Evolutionary conservation across 352 stramenopile genomes (phyloP).

Genomic region (Phytophthora quininea): DNA sequence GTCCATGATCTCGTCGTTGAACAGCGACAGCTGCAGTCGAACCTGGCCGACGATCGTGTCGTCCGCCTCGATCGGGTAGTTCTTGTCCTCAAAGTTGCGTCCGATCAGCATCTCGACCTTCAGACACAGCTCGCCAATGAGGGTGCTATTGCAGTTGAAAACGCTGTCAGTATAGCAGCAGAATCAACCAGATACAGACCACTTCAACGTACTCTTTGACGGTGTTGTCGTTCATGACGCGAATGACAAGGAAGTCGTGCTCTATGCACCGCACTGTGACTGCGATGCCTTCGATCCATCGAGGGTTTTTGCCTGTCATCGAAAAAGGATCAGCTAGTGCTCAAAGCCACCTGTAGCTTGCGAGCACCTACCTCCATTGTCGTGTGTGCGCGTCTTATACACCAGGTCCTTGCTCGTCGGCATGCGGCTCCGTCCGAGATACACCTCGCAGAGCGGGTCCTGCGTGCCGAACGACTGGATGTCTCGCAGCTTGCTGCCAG

Average conservation of each 20-base stretch:
- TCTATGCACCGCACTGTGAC: constrained; percentile 75
- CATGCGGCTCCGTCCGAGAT: constrained; percentile 53
- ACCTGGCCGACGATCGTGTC: constrained; percentile 81
- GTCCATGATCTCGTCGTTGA: constrained; percentile 81
- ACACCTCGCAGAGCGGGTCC: constrained; percentile 78
- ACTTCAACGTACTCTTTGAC: constrained; percentile 61
- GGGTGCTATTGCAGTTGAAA: constrained; percentile 33
- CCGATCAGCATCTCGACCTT: constrained; percentile 76
- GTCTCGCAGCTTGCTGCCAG: constrained; percentile 74
- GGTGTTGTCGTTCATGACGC: constrained; percentile 84
- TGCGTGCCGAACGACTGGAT: constrained; percentile 82
- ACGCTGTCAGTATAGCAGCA: neutral
- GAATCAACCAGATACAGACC: neutral
- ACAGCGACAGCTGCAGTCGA: constrained; percentile 71
- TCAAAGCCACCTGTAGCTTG: neutral
- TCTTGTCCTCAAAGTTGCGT: constrained; percentile 75
- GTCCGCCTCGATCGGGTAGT: constrained; percentile 70
- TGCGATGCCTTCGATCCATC: constrained; percentile 74
- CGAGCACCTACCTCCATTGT: constrained; percentile 61
- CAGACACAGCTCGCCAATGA: constrained; percentile 72
- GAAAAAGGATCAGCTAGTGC: too few species aligned
- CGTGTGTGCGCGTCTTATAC: constrained; percentile 75
- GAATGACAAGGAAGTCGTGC: constrained; percentile 79
- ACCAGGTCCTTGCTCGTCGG: constrained; percentile 57
- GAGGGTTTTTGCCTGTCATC: constrained; percentile 68